Conservation (phyloP, 2,329 filamentous ascomycete genomes). For the Aspergillus ochraceus region DNA sequence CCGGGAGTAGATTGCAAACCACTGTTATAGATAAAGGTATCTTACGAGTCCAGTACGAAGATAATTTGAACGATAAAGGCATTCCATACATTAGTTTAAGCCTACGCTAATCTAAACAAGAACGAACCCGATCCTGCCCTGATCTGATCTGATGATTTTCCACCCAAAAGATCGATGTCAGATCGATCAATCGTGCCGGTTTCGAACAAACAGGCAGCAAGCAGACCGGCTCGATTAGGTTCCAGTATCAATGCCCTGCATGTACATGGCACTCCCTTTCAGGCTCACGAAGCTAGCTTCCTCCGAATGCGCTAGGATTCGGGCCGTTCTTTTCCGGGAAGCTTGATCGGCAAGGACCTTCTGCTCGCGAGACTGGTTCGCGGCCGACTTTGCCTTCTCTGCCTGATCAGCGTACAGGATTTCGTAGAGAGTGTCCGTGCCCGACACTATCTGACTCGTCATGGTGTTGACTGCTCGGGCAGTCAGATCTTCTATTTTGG, state of each 20-base stretch:
- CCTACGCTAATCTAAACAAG: neutral
- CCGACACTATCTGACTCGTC: constrained; percentile 29
- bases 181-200: neutral
- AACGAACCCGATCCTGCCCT: no score
- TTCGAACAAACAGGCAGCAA: neutral
- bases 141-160: neutral
- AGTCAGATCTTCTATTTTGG: constrained; percentile 26
- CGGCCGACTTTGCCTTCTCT: constrained; percentile 22
- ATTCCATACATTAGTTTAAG: neutral
- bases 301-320: constrained; percentile 29
- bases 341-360: constrained; percentile 20
- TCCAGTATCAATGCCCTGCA: constrained; percentile 26
- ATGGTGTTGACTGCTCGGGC: constrained; percentile 32
- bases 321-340: constrained; percentile 19
- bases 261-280: constrained; percentile 33
- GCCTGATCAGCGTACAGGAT: constrained; percentile 29
- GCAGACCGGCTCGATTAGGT: neutral
- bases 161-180: neutral
- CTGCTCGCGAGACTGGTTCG: constrained; percentile 21
- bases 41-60: no score
- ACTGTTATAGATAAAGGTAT: no score
- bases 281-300: constrained; percentile 27
- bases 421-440: constrained; percentile 36
- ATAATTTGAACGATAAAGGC: no score
- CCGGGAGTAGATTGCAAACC: no score